Percentiles rank a stretch among this genome's conserved stretches.
phyloP scores from a whole-genome alignment of 139 green algal genomes.

The Chlorella sp. region DNA sequence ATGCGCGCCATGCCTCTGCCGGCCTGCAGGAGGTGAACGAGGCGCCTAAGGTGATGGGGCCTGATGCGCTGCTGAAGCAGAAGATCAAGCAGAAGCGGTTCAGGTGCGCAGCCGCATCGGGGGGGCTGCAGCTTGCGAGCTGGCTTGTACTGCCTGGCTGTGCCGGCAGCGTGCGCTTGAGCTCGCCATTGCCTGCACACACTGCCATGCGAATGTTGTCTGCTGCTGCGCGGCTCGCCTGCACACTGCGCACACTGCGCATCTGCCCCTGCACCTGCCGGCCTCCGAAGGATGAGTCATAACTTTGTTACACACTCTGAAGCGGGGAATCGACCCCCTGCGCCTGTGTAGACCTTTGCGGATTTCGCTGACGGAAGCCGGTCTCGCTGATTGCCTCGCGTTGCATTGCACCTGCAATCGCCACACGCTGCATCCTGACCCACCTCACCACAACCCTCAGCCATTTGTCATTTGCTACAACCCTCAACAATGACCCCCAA shows the following conservation, averaged over 20 bases:
- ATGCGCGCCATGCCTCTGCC: no score
- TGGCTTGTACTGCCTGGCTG: neutral
- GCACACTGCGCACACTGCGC: no score
- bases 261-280: no score
- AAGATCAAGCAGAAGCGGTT: conserved; percentile 80
- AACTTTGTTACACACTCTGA: no score
- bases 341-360: neutral
- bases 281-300: no score
- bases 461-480: no score
- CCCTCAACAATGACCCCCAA: no score
- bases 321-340: neutral
- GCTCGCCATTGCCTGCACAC: neutral
- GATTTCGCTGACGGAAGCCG: neutral
- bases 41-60: conserved; percentile 64
- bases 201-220: neutral
- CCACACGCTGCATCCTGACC: no score
- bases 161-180: no score
- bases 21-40: conserved; percentile 58
- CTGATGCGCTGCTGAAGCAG: conserved; percentile 80
- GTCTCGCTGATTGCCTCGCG: neutral
- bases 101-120: neutral
- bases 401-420: no score
- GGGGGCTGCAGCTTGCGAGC: no score
- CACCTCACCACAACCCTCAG: no score
- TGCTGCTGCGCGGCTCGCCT: neutral